Percentiles rank a stretch among this genome's conserved stretches.
Conservation (phyloP, 2,329 filamentous ascomycete genomes). For the Thielaviopsis euricoi region DNA sequence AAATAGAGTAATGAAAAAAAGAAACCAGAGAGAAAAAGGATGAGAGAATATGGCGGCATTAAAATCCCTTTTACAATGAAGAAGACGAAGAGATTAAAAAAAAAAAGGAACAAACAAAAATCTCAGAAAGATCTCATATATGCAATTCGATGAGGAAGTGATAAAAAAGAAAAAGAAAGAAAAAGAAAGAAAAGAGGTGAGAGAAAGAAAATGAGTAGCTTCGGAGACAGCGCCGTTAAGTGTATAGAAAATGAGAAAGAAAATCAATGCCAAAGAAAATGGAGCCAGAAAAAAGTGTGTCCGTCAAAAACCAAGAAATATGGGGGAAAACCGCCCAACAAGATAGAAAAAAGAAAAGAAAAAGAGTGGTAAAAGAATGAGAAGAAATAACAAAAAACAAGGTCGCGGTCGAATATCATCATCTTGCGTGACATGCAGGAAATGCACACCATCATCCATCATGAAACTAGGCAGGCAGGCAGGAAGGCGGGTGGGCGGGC, state of each 20-base stretch:
- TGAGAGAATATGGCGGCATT: neutral
- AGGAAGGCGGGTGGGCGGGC: too few species aligned
- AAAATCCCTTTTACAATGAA: neutral
- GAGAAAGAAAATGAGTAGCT: neutral
- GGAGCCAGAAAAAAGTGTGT: neutral
- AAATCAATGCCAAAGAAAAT: neutral
- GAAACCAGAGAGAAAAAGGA: neutral
- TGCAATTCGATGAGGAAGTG: neutral
- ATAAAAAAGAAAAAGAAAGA: neutral
- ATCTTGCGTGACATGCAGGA: neutral
- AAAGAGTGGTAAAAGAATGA: neutral
- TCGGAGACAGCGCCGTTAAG: neutral
- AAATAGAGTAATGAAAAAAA: conserved; percentile 2
- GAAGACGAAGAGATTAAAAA: too few species aligned
- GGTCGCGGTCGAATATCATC: conserved; percentile 1
- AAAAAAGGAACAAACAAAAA: neutral
- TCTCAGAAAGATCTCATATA: neutral
- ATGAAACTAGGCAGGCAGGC: neutral
- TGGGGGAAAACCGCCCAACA: neutral
- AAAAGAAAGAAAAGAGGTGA: too few species aligned
- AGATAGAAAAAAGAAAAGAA: neutral
- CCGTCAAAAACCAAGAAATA: neutral
- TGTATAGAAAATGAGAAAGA: conserved; percentile 2
- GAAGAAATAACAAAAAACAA: too few species aligned
- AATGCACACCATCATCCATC: neutral